phyloP scores from a whole-genome alignment of 2,329 filamentous ascomycete species.

The Cladosporium phlei region DNA sequence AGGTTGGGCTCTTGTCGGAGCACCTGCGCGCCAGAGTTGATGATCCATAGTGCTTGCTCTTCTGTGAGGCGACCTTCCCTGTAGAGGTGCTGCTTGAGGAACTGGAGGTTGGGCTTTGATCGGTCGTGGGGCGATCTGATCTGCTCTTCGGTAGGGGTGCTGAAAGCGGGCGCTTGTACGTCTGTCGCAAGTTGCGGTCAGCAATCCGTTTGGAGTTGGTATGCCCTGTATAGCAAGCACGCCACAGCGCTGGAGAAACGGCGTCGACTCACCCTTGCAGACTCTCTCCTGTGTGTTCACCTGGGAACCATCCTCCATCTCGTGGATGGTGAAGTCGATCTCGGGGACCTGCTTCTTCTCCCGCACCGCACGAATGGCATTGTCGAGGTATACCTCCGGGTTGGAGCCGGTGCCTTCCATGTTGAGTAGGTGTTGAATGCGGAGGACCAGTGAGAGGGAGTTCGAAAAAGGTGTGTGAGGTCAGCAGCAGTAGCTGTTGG shows the following conservation, averaged over 20 bases:
- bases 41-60: constrained; percentile 94
- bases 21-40: constrained; percentile 80
- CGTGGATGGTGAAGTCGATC: constrained; percentile 97
- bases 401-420: constrained; percentile 30
- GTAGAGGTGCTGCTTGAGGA: constrained; percentile 97
- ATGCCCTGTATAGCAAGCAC: neutral
- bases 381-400: constrained; percentile 60
- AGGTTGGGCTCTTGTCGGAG: constrained; percentile 88
- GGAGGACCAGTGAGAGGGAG: neutral
- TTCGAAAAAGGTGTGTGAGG: neutral
- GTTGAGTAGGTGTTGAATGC: constrained; percentile 11
- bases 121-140: constrained; percentile 86
- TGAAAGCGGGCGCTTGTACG: constrained; percentile 94
- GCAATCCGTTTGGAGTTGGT: neutral
- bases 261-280: constrained; percentile 82
- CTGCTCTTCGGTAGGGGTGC: constrained; percentile 85
- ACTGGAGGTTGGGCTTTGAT: constrained; percentile 84
- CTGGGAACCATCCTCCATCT: constrained; percentile 94
- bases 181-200: constrained; percentile 51
- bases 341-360: constrained; percentile 94
- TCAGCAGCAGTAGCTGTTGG: neutral
- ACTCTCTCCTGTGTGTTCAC: constrained; percentile 95
- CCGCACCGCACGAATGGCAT: constrained; percentile 84
- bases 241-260: no score
- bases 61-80: constrained; percentile 94